Evolutionary conservation across 2,329 filamentous ascomycete genomes (phyloP).

Genomic region (Beauveria pseudobassiana): DNA sequence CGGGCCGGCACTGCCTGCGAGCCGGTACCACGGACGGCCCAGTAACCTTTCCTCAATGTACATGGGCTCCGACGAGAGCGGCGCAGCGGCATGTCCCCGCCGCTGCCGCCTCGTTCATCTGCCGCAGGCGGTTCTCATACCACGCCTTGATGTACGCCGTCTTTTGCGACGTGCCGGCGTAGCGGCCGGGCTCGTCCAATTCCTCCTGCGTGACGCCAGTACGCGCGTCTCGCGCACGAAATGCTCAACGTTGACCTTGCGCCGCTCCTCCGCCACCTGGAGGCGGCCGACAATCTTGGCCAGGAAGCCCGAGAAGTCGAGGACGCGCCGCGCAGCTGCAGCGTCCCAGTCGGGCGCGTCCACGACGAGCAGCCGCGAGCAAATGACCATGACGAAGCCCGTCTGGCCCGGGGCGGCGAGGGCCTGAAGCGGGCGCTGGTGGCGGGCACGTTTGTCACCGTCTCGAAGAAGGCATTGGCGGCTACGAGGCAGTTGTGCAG

Average conservation of each 20-base stretch:
- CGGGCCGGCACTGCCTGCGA: not conserved
- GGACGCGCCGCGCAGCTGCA: not conserved
- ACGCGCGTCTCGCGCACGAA: conserved; percentile 12
- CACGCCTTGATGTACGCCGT: conserved; percentile 24
- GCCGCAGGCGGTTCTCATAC: conserved; percentile 21
- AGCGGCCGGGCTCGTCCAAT: conserved; percentile 14
- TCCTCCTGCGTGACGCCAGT: conserved; percentile 16
- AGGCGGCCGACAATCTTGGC: conserved; percentile 15
- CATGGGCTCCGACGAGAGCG: not conserved
- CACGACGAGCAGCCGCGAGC: conserved; percentile 19
- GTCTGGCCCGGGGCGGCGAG: conserved; percentile 20
- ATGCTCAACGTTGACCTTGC: conserved; percentile 13
- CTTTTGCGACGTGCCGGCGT: conserved; percentile 18
- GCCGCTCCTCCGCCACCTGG: conserved; percentile 1
- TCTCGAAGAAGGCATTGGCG: conserved; percentile 25
- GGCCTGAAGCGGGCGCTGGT: conserved; percentile 19
- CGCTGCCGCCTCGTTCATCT: conserved; percentile 9
- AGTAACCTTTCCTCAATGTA: conserved; percentile 2
- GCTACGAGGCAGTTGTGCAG: conserved; percentile 29
- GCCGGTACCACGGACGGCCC: not conserved
- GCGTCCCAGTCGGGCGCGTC: conserved; percentile 11
- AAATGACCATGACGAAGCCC: conserved; percentile 21
- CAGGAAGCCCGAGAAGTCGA: conserved; percentile 6
- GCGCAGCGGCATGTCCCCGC: not conserved
- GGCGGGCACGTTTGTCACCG: conserved; percentile 22